Conservation (phyloP, 2,329 filamentous ascomycete species). For the Pseudocercospora eumusae region DNA sequence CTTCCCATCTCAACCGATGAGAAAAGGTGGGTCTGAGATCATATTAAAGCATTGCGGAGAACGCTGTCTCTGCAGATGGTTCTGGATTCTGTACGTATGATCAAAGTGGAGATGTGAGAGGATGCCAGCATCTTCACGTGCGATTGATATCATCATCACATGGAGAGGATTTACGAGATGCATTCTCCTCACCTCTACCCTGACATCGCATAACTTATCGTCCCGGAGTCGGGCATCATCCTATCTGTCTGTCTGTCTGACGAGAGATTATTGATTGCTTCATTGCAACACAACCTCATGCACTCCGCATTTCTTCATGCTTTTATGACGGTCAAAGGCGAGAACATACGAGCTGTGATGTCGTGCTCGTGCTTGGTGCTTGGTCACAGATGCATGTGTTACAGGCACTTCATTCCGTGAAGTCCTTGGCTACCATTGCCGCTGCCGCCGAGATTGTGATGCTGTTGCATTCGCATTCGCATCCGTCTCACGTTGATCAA, state of each 20-base stretch:
- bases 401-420: conserved; percentile 15
- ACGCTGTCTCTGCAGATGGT: conserved; percentile 9
- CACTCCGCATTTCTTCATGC: conserved; percentile 20
- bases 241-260: conserved; percentile 17
- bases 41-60: conserved; percentile 4
- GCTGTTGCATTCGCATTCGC: background rate
- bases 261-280: conserved; percentile 8
- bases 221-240: background rate
- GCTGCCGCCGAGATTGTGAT: conserved; percentile 11
- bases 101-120: background rate
- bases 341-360: conserved; percentile 13
- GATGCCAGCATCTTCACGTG: background rate
- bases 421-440: conserved; percentile 9
- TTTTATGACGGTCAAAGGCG: conserved; percentile 16
- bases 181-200: conserved; percentile 10
- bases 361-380: conserved; percentile 18
- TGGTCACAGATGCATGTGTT: conserved; percentile 21
- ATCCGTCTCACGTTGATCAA: conserved; percentile 8
- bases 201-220: background rate
- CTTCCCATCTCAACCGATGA: background rate
- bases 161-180: conserved; percentile 6
- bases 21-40: background rate
- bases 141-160: background rate
- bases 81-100: background rate
- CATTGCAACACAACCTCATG: conserved; percentile 21